Evolutionary conservation across 192 early-diverging fungal species (phyloP), one percentile per base, ranked within the genome.

Genomic region (Obelidium mucronatum): DNA sequence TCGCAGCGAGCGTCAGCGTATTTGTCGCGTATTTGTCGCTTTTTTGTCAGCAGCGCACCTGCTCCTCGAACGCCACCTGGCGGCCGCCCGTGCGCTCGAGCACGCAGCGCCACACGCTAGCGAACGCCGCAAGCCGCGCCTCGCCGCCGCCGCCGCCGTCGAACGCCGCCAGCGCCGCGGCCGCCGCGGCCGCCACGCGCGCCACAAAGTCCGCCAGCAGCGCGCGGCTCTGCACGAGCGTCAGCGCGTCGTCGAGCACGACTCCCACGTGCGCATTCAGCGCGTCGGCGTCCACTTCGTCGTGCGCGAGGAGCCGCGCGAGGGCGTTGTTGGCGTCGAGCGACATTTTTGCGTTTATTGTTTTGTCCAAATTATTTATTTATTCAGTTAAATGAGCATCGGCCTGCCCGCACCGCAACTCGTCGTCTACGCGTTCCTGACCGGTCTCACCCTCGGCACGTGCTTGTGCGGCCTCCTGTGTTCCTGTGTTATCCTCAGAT

Each of bases 61-160:
- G 87, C 74, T 91, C 91, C 84, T 96, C 91, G 85, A 97, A 90
- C 40, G 92, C 91, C 34, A 95, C 93, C 54, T 86, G 76, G 48
- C 96, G 84, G n/a, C 87, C 80, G 70, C 92, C 89, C 53, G 93
- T 87, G 70, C 84, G 88, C 3, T 87, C 86, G 37, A 98, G 84
- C 1, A 91, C 79, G 79, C 87, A 90, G n/a, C 75, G 73, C 75
- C 94, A 88, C 2, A 94, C 76, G 8, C 83, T 75, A 74, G 88
- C 89, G 2, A 42, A 67, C 28, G 63, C 51, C n/a, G 82, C 79
- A 17, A 30, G 52, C 59, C 17, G 19, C 13, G 13, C 30, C 30
- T 75, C 53, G 66, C 30, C 24, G 37, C 26, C 40, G 39, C 59
- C 55, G 90, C 86, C 11, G 63, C 77, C 5, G 82, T 78, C 13